Evolutionary conservation across 2,329 filamentous ascomycete genomes (phyloP), one percentile per base, ranked within the genome.

Genomic region (Lachnellula cervina): DNA sequence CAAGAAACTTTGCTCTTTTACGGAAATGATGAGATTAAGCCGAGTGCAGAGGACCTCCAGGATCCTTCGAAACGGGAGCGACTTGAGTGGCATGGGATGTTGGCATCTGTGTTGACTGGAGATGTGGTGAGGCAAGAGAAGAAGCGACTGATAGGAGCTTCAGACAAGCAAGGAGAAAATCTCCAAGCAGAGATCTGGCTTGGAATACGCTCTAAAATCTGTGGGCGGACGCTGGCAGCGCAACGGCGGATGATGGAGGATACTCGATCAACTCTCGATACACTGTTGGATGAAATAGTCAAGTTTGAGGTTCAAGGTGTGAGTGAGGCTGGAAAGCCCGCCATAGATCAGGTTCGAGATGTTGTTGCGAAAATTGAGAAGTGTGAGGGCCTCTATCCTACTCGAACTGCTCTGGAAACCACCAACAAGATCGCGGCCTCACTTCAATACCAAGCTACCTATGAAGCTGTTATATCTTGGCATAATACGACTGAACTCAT

Each of bases 111-210:
- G 4, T 76, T 99, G 63, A 97, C 92, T 1, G 94, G 94, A 62
- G 94, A 99, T 71, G 94, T 99, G 8, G 93, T 99, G 56, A 90
- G 90, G 66, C 94, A 99, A 72, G 94, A 99, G 75, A 99, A 99
- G 79, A 96, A 96, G 72, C 85, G 94, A 45, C 73, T 99, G 67
- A 94, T 95, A 63, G 92, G 90, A 46, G 87, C 89, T 4, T 77
- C 79, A 13, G 83, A 86, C 52, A 77, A 80, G 62, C 75, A 80
- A 58, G 80, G 78, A 54, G 81, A 81, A 78, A 81, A 49, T 46
- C 84, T 91, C 61, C 88, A 88, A 67, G 82, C 83, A 34, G 82
- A 86, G 55, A 88, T 97, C 19, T 99, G 94, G 92, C 76, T 97
- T 46, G 93, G 91, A 7, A 82, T 97, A 34, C 82, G 92, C 54